phyloP scores from a whole-genome alignment of 2,329 filamentous ascomycete species.

The Trichoderma harzianum region DNA sequence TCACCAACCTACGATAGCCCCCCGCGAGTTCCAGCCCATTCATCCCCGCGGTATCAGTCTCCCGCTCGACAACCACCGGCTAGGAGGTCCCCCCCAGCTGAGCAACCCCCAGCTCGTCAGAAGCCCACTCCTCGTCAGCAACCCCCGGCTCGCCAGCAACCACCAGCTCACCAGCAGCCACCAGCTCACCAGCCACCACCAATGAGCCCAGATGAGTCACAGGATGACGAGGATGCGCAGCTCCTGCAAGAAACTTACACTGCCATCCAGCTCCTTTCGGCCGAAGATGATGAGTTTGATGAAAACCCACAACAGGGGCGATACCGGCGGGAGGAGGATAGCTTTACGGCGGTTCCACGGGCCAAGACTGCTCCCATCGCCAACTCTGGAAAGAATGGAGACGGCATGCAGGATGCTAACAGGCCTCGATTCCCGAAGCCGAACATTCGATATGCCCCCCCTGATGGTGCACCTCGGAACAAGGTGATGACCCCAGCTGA shows the following conservation, averaged over 20 bases:
- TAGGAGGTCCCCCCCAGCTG: neutral
- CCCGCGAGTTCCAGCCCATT: conserved; percentile 42
- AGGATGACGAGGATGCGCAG: conserved; percentile 52
- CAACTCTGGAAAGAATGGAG: conserved; percentile 32
- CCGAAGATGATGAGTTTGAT: conserved; percentile 22
- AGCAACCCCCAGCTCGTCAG: neutral
- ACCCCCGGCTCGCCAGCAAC: conserved; percentile 14
- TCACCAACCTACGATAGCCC: conserved; percentile 38
- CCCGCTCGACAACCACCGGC: conserved; percentile 4
- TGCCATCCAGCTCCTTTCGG: conserved; percentile 45
- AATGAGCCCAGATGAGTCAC: conserved; percentile 37
- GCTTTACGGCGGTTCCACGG: conserved; percentile 32
- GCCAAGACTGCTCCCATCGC: conserved; percentile 30
- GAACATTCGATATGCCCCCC: conserved; percentile 33
- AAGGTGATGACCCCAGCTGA: conserved; percentile 90
- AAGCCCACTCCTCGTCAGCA: neutral
- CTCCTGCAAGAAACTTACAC: conserved; percentile 52
- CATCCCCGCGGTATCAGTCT: conserved; percentile 21
- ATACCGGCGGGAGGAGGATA: conserved; percentile 43
- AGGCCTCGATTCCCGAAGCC: conserved; percentile 37
- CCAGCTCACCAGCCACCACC: conserved; percentile 24
- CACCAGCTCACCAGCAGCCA: conserved; percentile 22
- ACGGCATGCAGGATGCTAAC: conserved; percentile 54
- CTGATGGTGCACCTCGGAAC: conserved; percentile 46
- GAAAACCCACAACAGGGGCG: conserved; percentile 23